These are phyloP conservation scores for Magnolia kwangsiensis DNA, from an alignment of 164 flowering plant genomes.

Conservation along the genomic window DNA sequence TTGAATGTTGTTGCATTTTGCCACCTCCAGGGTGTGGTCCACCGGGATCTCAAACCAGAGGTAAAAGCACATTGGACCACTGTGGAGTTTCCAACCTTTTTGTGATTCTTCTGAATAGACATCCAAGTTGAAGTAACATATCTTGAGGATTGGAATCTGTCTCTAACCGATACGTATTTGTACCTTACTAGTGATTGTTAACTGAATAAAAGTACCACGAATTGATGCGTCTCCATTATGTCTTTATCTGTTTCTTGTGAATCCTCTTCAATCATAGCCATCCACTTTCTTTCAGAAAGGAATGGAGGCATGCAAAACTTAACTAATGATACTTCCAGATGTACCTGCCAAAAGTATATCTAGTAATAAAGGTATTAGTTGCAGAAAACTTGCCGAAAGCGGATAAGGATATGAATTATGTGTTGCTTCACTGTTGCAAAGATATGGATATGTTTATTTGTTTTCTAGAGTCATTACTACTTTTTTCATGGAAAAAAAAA, in stretches of 20 bases:
- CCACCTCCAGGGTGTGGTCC: slow-evolving; percentile 14
- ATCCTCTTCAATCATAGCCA: neutral
- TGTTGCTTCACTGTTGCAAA: neutral
- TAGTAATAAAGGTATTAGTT: neutral
- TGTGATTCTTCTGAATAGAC: neutral
- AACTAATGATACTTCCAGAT: neutral
- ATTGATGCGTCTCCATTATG: neutral
- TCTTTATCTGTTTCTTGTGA: neutral
- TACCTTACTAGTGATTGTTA: neutral
- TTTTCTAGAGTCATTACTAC: neutral
- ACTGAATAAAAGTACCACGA: no score
- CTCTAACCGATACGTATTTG: neutral
- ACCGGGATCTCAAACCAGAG: slow-evolving; percentile 15
- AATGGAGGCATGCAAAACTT: neutral
- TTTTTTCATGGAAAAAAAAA: neutral
- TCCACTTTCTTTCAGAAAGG: neutral
- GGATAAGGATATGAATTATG: neutral
- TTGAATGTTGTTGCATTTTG: slow-evolving; percentile 10
- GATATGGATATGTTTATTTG: neutral
- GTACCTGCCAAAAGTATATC: neutral
- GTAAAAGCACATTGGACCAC: neutral
- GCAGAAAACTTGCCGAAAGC: neutral
- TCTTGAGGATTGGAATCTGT: neutral
- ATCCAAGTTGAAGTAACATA: neutral
- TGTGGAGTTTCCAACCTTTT: neutral